phyloP scores from a whole-genome alignment of 148 eudicot species.

The Cornus kousa region DNA sequence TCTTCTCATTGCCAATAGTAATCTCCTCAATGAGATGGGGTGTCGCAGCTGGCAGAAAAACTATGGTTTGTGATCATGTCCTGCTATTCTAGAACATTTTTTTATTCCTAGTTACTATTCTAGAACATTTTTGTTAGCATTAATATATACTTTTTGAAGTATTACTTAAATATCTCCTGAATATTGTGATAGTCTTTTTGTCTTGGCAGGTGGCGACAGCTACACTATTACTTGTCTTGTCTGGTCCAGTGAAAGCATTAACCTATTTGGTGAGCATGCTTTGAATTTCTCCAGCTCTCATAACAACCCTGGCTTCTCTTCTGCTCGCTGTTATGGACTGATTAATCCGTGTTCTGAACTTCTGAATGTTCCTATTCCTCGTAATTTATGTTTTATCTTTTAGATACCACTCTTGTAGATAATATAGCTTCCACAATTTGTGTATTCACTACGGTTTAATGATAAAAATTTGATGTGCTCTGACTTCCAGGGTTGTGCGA shows the following conservation, averaged over 20 bases:
- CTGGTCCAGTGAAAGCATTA: slow-evolving; percentile 90
- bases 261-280: slow-evolving; percentile 63
- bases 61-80: slow-evolving; percentile 58
- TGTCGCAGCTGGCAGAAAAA: slow-evolving; percentile 85
- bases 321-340: background rate
- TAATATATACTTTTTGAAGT: background rate
- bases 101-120: background rate
- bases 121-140: background rate
- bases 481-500: background rate
- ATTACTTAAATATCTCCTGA: background rate
- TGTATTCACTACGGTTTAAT: background rate
- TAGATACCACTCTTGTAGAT: background rate
- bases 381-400: background rate
- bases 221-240: slow-evolving; percentile 68
- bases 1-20: slow-evolving; percentile 89
- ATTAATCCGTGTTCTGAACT: slow-evolving; percentile 8
- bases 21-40: slow-evolving; percentile 95
- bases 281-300: background rate
- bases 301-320: background rate
- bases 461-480: background rate
- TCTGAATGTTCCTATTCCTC: background rate
- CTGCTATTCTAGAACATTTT: background rate
- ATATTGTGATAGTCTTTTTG: slow-evolving; percentile 6
- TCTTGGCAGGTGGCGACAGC: slow-evolving; percentile 72
- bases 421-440: background rate